These are phyloP conservation scores for Arctium lappa DNA, from an alignment of 129 eudicot genomes.

Conservation along the genomic window DNA sequence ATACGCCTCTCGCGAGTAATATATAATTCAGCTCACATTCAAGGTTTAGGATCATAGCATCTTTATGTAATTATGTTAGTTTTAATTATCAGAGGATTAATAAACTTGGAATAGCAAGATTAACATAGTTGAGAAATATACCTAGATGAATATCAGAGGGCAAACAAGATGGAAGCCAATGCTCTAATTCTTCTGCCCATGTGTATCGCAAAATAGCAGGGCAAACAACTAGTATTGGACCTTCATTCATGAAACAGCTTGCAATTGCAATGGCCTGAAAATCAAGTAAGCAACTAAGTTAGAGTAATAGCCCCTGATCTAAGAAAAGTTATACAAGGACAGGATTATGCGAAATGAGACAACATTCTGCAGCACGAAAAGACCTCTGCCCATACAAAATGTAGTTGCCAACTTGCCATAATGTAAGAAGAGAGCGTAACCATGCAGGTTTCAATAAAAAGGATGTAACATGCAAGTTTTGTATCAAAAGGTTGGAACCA, in stretches of 20 bases:
- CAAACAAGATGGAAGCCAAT: slow-evolving; percentile 88
- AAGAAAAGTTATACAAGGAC: neutral
- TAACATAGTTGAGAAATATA: slow-evolving; percentile 22
- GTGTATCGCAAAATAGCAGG: slow-evolving; percentile 90
- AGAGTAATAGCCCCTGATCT: neutral
- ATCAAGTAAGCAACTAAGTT: slow-evolving; percentile 13
- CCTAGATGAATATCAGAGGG: slow-evolving; percentile 97
- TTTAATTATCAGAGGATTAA: neutral
- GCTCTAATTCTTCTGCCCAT: slow-evolving; percentile 99
- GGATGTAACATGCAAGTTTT: neutral
- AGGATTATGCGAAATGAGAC: neutral
- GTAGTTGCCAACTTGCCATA: neutral
- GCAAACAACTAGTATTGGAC: slow-evolving; percentile 81
- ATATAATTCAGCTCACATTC: neutral
- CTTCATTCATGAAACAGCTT: slow-evolving; percentile 80
- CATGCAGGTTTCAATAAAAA: neutral
- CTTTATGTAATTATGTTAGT: neutral
- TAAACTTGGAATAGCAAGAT: neutral
- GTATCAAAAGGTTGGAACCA: neutral
- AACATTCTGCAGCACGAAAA: neutral
- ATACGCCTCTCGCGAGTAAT: neutral
- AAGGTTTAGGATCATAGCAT: neutral
- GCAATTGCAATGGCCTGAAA: slow-evolving; percentile 92
- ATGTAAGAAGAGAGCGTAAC: neutral
- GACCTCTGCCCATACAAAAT: neutral